Conservation (phyloP, 2,329 filamentous ascomycete genomes). For the Diaporthe helianthi region DNA sequence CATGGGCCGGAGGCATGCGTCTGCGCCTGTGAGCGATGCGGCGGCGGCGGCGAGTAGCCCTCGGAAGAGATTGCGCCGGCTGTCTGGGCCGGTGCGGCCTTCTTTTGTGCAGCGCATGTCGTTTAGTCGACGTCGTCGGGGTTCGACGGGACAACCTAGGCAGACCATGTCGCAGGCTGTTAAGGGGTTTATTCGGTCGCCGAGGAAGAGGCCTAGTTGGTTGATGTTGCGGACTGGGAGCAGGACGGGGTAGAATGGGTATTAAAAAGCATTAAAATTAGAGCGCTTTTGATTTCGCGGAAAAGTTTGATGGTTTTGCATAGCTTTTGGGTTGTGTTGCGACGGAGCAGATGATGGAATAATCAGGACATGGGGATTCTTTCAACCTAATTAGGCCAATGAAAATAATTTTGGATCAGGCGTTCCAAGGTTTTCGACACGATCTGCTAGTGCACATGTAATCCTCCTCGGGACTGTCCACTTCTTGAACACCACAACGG, state of each 20-base stretch:
- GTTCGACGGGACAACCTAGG: neutral
- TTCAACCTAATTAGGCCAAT: too few relatives aligned
- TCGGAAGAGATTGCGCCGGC: neutral
- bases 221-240: neutral
- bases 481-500: too few relatives aligned
- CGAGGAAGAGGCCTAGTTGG: neutral
- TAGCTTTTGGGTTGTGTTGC: neutral
- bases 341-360: too few relatives aligned
- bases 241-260: neutral
- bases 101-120: neutral
- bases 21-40: neutral
- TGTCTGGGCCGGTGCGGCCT: neutral
- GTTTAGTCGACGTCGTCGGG: neutral
- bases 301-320: neutral
- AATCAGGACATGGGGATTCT: too few relatives aligned
- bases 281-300: neutral
- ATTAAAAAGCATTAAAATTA: neutral
- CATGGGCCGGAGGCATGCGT: conserved; percentile 7
- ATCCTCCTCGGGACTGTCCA: too few relatives aligned
- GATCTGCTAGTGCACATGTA: too few relatives aligned
- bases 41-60: neutral
- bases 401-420: too few relatives aligned
- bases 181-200: neutral
- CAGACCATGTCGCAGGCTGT: neutral
- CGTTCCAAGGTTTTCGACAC: too few relatives aligned